A percentile compares a stretch with the other conserved stretches of the same genome.
Conservation (phyloP, 257 asterid species). For the Capsicum baccatum region DNA sequence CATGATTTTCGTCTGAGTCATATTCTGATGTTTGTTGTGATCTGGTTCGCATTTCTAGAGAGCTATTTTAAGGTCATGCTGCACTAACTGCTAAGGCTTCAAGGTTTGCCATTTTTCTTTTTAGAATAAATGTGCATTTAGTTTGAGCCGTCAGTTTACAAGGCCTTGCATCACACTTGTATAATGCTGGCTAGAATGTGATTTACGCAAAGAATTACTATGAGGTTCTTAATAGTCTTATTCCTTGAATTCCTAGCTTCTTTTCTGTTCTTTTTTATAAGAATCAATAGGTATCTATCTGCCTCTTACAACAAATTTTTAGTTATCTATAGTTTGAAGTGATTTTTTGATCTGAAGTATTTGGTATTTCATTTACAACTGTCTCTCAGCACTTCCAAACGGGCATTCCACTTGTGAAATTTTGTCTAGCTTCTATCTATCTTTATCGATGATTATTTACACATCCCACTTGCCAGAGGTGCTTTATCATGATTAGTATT, state of each 20-base stretch:
- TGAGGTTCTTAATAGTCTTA: too few species aligned
- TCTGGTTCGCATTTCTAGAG: not conserved
- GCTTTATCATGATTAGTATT: not conserved
- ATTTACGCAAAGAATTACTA: not conserved
- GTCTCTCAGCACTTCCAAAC: not conserved
- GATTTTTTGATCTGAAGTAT: conserved; percentile 11
- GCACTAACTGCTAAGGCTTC: not conserved
- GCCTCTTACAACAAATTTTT: too few species aligned
- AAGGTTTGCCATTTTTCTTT: not conserved
- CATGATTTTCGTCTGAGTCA: not conserved
- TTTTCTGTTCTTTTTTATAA: too few species aligned
- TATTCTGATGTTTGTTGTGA: not conserved
- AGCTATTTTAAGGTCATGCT: not conserved
- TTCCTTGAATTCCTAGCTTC: too few species aligned
- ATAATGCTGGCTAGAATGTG: not conserved
- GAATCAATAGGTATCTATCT: too few species aligned
- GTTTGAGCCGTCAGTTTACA: not conserved
- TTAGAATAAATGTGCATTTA: not conserved
- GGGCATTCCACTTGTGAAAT: not conserved
- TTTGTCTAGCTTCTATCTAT: not conserved
- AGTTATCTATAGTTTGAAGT: not conserved
- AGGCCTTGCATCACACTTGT: not conserved
- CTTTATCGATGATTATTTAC: not conserved
- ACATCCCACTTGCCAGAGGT: not conserved
- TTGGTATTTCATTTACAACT: conserved; percentile 8